These are phyloP conservation scores for Lepiota brunneoincarnata DNA, from an alignment of 768 basidiomycete species.

Conservation along the genomic window DNA sequence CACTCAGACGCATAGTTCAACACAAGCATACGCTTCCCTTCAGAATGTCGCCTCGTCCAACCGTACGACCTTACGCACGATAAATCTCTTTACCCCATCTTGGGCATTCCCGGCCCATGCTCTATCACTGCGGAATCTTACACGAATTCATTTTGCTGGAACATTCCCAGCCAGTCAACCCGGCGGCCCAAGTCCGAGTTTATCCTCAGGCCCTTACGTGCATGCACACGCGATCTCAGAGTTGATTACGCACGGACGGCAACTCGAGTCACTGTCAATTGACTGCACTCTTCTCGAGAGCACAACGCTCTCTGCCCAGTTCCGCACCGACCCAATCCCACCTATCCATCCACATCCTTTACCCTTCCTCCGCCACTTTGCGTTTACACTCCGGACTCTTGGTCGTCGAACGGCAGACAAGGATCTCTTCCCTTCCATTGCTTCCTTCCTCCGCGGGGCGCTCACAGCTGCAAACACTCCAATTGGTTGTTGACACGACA, in stretches of 20 bases:
- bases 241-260: constrained; percentile 57
- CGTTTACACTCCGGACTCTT: constrained; percentile 45
- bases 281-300: constrained; percentile 52
- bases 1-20: constrained; percentile 20
- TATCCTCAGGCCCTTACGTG: constrained; percentile 10
- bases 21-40: constrained; percentile 36
- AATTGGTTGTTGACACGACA: constrained; percentile 49
- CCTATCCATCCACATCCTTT: constrained; percentile 10
- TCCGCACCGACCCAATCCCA: constrained; percentile 23
- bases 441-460: constrained; percentile 64
- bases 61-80: constrained; percentile 46
- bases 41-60: constrained; percentile 52
- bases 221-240: constrained; percentile 51
- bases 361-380: constrained; percentile 66
- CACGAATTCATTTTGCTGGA: constrained; percentile 60
- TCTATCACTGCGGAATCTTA: constrained; percentile 61
- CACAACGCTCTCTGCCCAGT: constrained; percentile 42
- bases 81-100: constrained; percentile 50
- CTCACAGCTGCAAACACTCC: constrained; percentile 47
- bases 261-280: constrained; percentile 60
- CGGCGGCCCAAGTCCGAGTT: constrained; percentile 23
- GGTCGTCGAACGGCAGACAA: constrained; percentile 46
- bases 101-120: constrained; percentile 57
- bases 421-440: constrained; percentile 67
- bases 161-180: constrained; percentile 38